Evolutionary conservation across 805 yeast species (phyloP), one percentile per base, ranked within the genome.

Genomic region (Cyberlindnera sargentensis): DNA sequence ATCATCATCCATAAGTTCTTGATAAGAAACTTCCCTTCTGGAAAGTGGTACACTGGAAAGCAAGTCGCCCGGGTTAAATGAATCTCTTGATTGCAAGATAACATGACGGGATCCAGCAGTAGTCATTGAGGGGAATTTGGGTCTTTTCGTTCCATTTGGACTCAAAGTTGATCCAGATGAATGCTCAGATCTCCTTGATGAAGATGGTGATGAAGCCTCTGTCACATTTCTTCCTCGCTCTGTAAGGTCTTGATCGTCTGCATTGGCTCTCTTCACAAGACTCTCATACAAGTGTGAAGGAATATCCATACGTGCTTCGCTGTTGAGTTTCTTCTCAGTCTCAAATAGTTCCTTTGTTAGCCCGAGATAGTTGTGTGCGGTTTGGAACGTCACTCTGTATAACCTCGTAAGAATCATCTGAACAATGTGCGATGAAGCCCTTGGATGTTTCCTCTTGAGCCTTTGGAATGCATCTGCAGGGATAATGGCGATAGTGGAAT

Each of bases 371-470:
- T 78, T 75, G 60, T 90, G 93, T 8, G 93, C 86, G 0, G 97
- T 86, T 57, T 86, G 90, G 62, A 91, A 80, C 0, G 98, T 91
- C 7, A 93, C 96, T 51, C 95, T 76, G 59, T 88, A 87, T 42
- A 93, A 71, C 48, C 95, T 75, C 1, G 95, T 82, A 44, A 91
- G 66, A 25, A 91, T 87, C 78, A 91, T 89, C 54, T 95, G 96
- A 10, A 91, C 91, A 29, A 93, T 90, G 61, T 90, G 96, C 0
- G 96, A 86, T 0, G 96, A 83, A 1, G 96, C 86, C 49, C 84
- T 78, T 5, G 98, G 98, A 57, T 81, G 87, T 53, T 80, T 84
- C 29, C 68, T 59, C 6, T 84, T 82, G 34, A 91, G 73, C 42
- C 84, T 69, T 43, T 76, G 72, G 53, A 91, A 93, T 0, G 97